Evolutionary conservation across 2,329 filamentous ascomycete genomes (phyloP).

Genomic region (Thielaviopsis punctulata): DNA sequence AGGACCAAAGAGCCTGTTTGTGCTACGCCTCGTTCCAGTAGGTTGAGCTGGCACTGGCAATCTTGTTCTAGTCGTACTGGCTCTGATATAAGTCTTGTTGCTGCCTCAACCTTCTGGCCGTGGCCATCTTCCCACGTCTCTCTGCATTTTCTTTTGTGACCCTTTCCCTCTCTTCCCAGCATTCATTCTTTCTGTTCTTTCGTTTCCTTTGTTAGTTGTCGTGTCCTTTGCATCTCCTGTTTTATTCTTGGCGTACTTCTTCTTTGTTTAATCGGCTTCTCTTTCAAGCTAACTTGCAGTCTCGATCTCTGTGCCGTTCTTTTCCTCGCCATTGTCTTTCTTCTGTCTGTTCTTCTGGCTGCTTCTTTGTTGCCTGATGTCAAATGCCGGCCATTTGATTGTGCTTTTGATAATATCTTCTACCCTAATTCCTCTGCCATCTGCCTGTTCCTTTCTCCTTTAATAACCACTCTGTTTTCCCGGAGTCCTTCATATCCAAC

Average conservation of each 20-base stretch:
- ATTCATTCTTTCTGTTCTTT: not conserved
- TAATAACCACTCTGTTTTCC: not conserved
- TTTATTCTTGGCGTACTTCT: not conserved
- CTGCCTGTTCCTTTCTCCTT: not conserved
- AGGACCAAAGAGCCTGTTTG: not conserved
- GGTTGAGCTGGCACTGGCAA: too few species aligned
- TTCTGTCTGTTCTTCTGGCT: not conserved
- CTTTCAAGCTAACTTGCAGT: not conserved
- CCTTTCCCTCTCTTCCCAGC: not conserved
- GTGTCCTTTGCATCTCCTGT: not conserved
- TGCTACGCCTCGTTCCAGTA: too few species aligned
- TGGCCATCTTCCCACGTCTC: not conserved
- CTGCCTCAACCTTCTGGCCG: too few species aligned
- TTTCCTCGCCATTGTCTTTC: not conserved
- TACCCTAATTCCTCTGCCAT: not conserved
- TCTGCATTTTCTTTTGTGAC: not conserved
- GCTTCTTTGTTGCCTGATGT: not conserved
- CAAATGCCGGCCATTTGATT: not conserved
- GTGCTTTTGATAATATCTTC: not conserved
- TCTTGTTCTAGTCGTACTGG: not conserved
- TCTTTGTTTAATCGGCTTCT: not conserved
- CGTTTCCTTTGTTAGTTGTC: not conserved
- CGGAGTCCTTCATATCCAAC: too few species aligned
- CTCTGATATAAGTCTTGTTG: not conserved
- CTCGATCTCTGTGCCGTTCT: not conserved